Conservation (phyloP, 169 alveolate species). For the Plasmodium knowlesi region DNA sequence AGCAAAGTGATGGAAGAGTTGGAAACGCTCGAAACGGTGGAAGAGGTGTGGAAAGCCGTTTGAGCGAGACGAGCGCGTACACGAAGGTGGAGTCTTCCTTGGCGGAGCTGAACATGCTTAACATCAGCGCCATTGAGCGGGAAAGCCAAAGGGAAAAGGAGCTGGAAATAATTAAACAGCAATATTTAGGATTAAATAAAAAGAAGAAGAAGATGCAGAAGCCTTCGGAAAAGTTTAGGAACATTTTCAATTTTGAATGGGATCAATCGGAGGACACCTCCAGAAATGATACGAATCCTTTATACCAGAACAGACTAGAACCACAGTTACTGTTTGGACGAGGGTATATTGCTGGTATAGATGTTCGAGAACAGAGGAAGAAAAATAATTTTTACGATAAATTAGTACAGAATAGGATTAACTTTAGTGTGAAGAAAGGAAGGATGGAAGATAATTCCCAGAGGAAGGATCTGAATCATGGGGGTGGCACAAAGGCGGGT, state of each 20-base stretch:
- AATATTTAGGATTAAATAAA: constrained; percentile 90
- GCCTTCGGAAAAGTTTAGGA: constrained; percentile 94
- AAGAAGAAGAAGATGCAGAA: constrained; percentile 90
- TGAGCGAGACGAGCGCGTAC: not conserved
- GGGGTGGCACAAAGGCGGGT: not conserved
- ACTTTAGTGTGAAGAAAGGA: constrained; percentile 15
- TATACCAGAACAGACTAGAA: constrained; percentile 89
- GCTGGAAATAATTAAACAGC: constrained; percentile 88
- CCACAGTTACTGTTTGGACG: constrained; percentile 93
- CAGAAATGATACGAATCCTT: constrained; percentile 89
- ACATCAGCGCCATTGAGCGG: constrained; percentile 35
- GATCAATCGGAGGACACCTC: constrained; percentile 91
- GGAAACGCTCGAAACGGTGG: not conserved
- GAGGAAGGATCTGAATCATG: constrained; percentile 14
- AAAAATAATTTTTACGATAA: constrained; percentile 86
- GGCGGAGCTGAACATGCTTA: constrained; percentile 77
- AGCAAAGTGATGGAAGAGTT: not conserved
- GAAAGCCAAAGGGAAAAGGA: constrained; percentile 86
- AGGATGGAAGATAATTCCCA: not conserved
- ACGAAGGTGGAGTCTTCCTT: constrained; percentile 33
- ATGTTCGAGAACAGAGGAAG: constrained; percentile 86
- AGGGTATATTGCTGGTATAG: constrained; percentile 90
- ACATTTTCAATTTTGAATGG: constrained; percentile 91
- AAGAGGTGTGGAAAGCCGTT: not conserved
- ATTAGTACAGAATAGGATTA: constrained; percentile 80